Evolutionary conservation across 2,329 filamentous ascomycete species (phyloP).

Genomic region (Penicillium freii): DNA sequence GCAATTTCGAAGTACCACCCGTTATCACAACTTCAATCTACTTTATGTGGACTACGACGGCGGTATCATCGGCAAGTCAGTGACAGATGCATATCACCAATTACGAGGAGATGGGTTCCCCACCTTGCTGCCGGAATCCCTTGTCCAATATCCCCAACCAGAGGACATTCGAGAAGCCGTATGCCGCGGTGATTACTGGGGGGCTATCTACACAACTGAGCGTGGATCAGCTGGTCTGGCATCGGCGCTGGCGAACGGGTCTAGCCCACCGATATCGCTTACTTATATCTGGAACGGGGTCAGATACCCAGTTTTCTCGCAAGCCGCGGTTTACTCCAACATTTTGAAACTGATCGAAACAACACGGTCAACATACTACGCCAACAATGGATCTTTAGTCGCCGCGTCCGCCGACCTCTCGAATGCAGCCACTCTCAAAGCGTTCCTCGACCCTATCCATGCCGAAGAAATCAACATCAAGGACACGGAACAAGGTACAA

Average conservation of each 20-base stretch:
- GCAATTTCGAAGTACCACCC: constrained; percentile 9
- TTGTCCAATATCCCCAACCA: neutral
- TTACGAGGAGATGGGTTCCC: constrained; percentile 1
- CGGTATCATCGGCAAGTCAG: constrained; percentile 29
- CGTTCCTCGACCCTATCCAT: neutral
- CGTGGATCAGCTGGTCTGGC: neutral
- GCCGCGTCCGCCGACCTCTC: neutral
- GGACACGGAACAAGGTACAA: constrained; percentile 35
- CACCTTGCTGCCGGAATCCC: neutral
- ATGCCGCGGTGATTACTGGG: constrained; percentile 6
- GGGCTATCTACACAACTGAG: neutral
- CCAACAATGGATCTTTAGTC: constrained; percentile 1
- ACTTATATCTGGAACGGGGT: constrained; percentile 5
- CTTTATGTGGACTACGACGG: constrained; percentile 35
- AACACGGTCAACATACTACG: constrained; percentile 1
- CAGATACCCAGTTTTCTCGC: constrained; percentile 4
- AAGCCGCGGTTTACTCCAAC: neutral
- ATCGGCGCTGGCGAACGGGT: neutral
- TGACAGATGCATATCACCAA: constrained; percentile 25
- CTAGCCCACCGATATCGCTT: neutral
- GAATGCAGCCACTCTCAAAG: neutral
- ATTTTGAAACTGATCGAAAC: neutral
- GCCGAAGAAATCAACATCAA: constrained; percentile 35
- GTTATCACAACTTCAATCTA: constrained; percentile 29
- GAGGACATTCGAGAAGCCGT: constrained; percentile 3